Percentiles rank a stretch among this genome's conserved stretches.
Conservation (phyloP, 306 rosid species). For the Cucurbita pepo region DNA sequence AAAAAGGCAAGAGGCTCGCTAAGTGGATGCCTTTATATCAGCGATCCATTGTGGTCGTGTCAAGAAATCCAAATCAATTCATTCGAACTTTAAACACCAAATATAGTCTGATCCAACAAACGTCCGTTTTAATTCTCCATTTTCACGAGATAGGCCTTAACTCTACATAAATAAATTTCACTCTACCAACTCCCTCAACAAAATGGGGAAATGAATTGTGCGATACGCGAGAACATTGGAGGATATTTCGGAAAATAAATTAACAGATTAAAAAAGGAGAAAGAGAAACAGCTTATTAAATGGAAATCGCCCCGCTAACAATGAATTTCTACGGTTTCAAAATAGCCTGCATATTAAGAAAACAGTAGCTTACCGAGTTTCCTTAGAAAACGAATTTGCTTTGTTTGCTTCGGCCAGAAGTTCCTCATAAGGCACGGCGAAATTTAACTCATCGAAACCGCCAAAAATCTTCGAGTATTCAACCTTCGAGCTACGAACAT, state of each 20-base stretch:
- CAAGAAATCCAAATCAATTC: not conserved
- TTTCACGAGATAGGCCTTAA: not conserved
- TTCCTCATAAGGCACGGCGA: slow-evolving; percentile 42
- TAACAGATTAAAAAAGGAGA: not conserved
- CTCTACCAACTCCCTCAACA: not conserved
- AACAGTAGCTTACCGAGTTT: not conserved
- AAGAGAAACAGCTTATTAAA: not conserved
- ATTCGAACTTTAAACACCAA: not conserved
- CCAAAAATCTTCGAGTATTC: slow-evolving; percentile 72
- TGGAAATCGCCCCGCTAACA: not conserved
- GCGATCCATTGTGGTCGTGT: not conserved
- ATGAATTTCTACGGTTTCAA: not conserved
- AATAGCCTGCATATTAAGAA: not conserved
- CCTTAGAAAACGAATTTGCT: slow-evolving; percentile 4
- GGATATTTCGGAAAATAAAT: not conserved
- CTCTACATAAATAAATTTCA: not conserved
- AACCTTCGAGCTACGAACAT: slow-evolving; percentile 44
- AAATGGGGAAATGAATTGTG: not conserved
- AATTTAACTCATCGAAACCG: slow-evolving; percentile 45
- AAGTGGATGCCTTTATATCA: not conserved
- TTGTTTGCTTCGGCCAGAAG: slow-evolving; percentile 31
- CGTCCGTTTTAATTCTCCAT: not conserved
- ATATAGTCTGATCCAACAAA: not conserved
- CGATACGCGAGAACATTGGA: not conserved
- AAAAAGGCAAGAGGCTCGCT: not conserved